phyloP scores from a whole-genome alignment of 192 early-diverging fungal genomes.

The Backusella tarrabulga region DNA sequence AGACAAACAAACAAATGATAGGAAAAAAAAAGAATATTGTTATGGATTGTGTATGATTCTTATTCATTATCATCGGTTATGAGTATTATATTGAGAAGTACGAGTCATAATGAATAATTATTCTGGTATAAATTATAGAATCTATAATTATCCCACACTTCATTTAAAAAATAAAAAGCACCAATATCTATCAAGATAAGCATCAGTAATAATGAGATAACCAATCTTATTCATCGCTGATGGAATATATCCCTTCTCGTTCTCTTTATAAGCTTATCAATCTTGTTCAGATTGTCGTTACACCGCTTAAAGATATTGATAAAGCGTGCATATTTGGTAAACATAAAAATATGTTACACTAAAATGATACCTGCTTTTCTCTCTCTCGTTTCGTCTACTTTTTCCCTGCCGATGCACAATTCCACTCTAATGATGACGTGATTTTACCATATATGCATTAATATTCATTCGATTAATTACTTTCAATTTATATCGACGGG shows the following conservation, averaged over 20 bases:
- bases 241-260: not conserved
- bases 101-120: not conserved
- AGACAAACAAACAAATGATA: not conserved
- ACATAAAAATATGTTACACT: not conserved
- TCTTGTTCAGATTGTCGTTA: not conserved
- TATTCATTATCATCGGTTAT: not conserved
- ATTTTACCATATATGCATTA: not conserved
- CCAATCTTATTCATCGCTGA: not conserved
- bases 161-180: not conserved
- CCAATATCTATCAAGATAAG: conserved; percentile 1
- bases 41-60: not conserved
- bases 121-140: not conserved
- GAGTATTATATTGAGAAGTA: not conserved
- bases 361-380: not conserved
- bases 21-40: too few species aligned
- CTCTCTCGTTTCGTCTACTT: not conserved
- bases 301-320: not conserved
- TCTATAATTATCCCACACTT: not conserved
- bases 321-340: not conserved
- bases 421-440: not conserved
- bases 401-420: not conserved
- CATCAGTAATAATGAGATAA: not conserved
- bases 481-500: not conserved
- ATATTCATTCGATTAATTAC: not conserved
- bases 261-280: not conserved